Evolutionary conservation across 768 basidiomycete genomes (phyloP).

Genomic region (Boletus rex-veris): DNA sequence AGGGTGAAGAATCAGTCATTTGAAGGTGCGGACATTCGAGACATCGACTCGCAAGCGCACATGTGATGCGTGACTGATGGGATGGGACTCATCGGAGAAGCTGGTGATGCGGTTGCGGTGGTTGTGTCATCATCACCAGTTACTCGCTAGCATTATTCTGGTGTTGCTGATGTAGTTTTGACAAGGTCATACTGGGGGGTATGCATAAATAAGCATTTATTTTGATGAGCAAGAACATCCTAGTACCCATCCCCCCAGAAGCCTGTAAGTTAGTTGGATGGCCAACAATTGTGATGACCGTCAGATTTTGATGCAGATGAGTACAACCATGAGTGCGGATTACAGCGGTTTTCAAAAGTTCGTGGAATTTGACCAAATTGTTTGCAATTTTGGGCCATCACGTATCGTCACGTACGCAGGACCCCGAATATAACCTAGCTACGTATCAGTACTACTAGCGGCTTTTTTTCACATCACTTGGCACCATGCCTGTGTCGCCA

Average conservation of each 20-base stretch:
- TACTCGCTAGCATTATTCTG: not conserved
- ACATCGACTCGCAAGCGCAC: constrained; percentile 38
- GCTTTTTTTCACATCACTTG: not conserved
- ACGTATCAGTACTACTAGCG: not conserved
- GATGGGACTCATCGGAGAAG: not conserved
- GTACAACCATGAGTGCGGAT: not conserved
- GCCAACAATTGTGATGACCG: no score
- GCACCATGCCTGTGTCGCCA: not conserved
- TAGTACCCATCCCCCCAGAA: no score
- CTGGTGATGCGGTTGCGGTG: not conserved
- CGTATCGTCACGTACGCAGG: not conserved
- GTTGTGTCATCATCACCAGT: not conserved
- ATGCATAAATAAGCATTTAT: no score
- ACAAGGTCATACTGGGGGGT: no score
- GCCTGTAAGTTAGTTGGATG: no score
- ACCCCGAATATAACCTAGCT: not conserved
- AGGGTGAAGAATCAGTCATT: constrained; percentile 69
- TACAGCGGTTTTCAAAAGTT: not conserved
- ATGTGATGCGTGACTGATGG: not conserved
- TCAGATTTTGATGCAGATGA: not conserved
- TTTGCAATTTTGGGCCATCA: not conserved
- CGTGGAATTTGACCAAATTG: not conserved
- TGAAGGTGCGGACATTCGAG: constrained; percentile 62
- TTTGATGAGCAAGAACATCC: no score
- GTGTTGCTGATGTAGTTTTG: no score